Base-by-base conservation (phyloP, 306 rosid species). In the Vigna mungo region DNA sequence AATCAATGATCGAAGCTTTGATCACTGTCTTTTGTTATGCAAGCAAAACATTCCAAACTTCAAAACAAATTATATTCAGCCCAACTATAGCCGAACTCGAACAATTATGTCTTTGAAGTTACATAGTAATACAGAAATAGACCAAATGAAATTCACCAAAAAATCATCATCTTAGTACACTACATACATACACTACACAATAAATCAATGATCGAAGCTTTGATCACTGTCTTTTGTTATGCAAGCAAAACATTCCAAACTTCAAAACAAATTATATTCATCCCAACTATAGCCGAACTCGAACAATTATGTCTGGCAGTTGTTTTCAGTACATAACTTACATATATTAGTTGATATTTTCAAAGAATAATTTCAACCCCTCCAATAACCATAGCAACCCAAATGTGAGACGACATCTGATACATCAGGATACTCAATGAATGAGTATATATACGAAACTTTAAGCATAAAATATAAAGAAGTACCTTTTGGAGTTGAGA, bases 401-500 rank as follows among this genome's bases (percentile, higher is more conserved):
- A 68, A 68, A 55, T 48, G 9, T 32, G 61, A 48, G 58, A 65
- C 46, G 55, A 25, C 16, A 30, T 59, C 25, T 39, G n/a, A 27
- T 32, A 60, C 34, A 21, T 32, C 52, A 2, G 18, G 11, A 56
- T 71, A 56, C 20, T 43, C 17, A 16, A 10, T 51, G 30, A 80
- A 41, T 30, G 18, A 16, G 55, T 20, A 56, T 44, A 71, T 46
- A 72, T 64, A 84, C 25, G 65, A 44, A 73, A 71, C 59, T 54
- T 21, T 43, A 72, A 70, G 71, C 30, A 54, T 62, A 41, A 73
- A 73, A 77, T 49, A 64, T 75, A 43, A 81, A 76, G 71, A 44
- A 72, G 39, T 66, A 94, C 98, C 97, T 90, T 86, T 89, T 91
- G 63, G 97, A 94, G 91, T 94, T 92, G 73, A 94, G 96, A 86